Base-by-base conservation (phyloP, 2,329 filamentous ascomycete species). In the Arthrobotrys pseudoclavata region DNA sequence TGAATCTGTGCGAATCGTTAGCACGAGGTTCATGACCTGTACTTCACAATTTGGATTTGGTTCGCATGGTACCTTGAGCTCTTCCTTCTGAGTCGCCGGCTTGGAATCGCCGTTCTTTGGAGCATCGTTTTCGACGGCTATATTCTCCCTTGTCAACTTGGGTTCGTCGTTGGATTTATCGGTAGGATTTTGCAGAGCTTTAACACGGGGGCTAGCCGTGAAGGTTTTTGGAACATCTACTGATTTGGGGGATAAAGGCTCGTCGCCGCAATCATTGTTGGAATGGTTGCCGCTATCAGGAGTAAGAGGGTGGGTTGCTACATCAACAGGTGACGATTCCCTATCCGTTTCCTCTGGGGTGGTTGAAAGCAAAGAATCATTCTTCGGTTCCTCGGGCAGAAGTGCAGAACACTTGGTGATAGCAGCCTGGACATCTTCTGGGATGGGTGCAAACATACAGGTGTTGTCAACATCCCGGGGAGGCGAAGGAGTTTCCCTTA, bases 401-500 rank as follows among this genome's bases (percentile, higher is more conserved):
- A 15, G 26, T 26, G 18, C 34, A 60, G 34, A 42, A 9, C 9
- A 45, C n/a, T 47, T 24, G 45, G 31, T 22, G 31, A 45, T 15
- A 13, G 47, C 40, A 34, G 67, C 22, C 24, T 62, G 34, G 34
- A 69, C 60, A 37, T 69, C 40, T 9, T 42, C 29, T 15, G 71
- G 47, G 29, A 69, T 52, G 31, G 42, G 37, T 37, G 67, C 66
- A 24, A 71, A 77, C 74, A 68, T 77, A 77, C 74, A 70, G 9
- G 13, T 77, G 7, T 71, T 66, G 7, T 66, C 53, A 12, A 55
- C 52, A 34, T 77, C 74, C 6, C 74, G 74, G 22, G 74, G 67
- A 18, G 74, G 74, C 6, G 74, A 66, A 13, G 66, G 72, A 1
- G 72, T 69, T 61, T 76, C 53, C 31, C 74, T 64, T 9, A 71